Percentiles rank a stretch among this genome's conserved stretches.
phyloP scores from a whole-genome alignment of 2,329 filamentous ascomycete species.

The Alternaria triticina region DNA sequence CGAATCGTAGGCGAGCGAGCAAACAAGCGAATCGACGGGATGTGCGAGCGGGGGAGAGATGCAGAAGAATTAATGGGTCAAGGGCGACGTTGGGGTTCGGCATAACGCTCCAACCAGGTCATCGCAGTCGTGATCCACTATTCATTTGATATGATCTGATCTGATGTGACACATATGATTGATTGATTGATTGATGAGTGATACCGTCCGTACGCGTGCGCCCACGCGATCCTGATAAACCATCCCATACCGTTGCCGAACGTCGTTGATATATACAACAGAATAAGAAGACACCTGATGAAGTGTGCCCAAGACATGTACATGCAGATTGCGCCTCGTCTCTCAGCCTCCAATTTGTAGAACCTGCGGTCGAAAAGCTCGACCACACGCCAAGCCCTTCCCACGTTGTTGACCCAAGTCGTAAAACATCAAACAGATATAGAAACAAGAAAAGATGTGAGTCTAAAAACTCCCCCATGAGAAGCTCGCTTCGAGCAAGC shows the following conservation, averaged over 20 bases:
- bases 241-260: background rate
- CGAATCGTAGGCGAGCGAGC: background rate
- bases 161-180: background rate
- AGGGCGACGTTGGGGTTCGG: background rate
- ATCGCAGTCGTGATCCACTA: background rate
- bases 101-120: background rate
- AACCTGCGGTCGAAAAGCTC: background rate
- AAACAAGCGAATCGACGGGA: background rate
- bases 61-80: background rate
- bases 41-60: background rate
- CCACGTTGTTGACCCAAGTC: background rate
- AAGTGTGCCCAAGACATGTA: background rate
- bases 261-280: background rate
- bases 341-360: background rate
- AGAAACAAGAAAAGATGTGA: background rate
- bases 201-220: background rate
- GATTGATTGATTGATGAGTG: background rate
- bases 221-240: background rate
- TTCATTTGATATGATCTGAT: background rate
- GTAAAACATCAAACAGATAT: background rate
- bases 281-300: background rate
- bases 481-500: background rate
- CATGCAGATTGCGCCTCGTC: background rate
- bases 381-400: background rate
- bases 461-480: slow-evolving; percentile 2